Percentiles rank a stretch among this genome's conserved stretches.
These are phyloP conservation scores for Yueomyces sp. DNA, from an alignment of 1,139 yeast genomes.

Conservation along the genomic window DNA sequence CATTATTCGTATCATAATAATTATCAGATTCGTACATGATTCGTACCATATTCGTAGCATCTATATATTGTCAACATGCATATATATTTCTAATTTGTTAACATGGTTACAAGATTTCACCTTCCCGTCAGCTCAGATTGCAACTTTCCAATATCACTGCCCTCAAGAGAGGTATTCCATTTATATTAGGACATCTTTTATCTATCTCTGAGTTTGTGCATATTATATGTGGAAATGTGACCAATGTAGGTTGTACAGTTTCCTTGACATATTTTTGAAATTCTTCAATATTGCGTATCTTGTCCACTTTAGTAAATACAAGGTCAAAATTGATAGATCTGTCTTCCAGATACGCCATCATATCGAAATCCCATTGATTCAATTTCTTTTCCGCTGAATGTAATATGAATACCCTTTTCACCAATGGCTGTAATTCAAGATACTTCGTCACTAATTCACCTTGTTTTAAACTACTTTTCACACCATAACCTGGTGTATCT, in stretches of 20 bases:
- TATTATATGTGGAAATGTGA: constrained; percentile 27
- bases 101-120: no score
- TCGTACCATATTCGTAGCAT: no score
- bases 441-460: constrained; percentile 60
- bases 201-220: constrained; percentile 29
- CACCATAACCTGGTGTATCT: constrained; percentile 86
- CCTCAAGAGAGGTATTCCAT: constrained; percentile 30
- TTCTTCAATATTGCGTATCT: constrained; percentile 22
- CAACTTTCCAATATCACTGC: constrained; percentile 28
- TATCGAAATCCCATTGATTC: constrained; percentile 38
- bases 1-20: no score
- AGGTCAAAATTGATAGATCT: constrained; percentile 60
- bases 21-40: no score
- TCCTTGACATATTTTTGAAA: constrained; percentile 9
- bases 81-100: no score
- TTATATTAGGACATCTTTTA: constrained; percentile 20
- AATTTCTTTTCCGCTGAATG: constrained; percentile 50
- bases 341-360: constrained; percentile 38
- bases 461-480: constrained; percentile 44
- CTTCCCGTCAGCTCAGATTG: constrained; percentile 5
- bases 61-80: no score
- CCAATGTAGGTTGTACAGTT: constrained; percentile 22
- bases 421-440: constrained; percentile 36
- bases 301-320: constrained; percentile 66
- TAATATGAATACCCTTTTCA: constrained; percentile 48